These are phyloP conservation scores for Spergularia azorica DNA, from an alignment of 179 eudicot species.

Conservation along the genomic window DNA sequence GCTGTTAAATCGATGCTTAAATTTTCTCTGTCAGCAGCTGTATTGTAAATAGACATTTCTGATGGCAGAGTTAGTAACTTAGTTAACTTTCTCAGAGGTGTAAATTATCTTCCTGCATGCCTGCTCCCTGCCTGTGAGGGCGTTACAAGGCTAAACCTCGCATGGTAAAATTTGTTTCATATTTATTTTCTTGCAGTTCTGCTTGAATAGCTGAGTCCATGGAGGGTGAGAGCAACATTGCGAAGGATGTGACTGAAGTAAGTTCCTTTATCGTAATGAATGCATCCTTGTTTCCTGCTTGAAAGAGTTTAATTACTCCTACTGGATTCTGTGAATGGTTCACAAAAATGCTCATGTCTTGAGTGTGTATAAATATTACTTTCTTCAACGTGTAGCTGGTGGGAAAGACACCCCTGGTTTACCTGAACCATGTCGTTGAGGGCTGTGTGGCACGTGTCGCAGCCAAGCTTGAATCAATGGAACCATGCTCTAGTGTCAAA, in stretches of 20 bases:
- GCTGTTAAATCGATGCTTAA: too few species aligned
- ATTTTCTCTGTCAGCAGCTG: too few species aligned
- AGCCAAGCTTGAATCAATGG: conserved; percentile 87
- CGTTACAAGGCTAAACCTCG: too few species aligned
- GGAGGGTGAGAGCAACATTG: conserved; percentile 46
- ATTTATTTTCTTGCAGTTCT: background rate
- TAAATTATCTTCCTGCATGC: too few species aligned
- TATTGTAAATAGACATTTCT: too few species aligned
- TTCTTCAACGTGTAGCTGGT: conserved; percentile 47
- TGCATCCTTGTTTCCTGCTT: background rate
- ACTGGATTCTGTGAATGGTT: background rate
- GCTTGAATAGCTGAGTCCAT: conserved; percentile 15
- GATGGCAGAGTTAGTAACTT: too few species aligned
- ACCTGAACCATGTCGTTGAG: conserved; percentile 67
- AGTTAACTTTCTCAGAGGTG: too few species aligned
- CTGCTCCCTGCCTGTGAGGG: too few species aligned
- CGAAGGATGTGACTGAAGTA: conserved; percentile 71
- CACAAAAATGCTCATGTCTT: background rate
- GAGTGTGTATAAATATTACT: background rate
- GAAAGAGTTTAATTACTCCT: background rate
- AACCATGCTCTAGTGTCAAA: conserved; percentile 85
- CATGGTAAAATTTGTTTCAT: background rate
- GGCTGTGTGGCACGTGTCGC: conserved; percentile 83
- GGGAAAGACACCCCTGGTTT: conserved; percentile 78
- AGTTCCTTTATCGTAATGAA: conserved; percentile 20